phyloP scores from a whole-genome alignment of 1,139 yeast genomes.

The Kazachstania sp. region DNA sequence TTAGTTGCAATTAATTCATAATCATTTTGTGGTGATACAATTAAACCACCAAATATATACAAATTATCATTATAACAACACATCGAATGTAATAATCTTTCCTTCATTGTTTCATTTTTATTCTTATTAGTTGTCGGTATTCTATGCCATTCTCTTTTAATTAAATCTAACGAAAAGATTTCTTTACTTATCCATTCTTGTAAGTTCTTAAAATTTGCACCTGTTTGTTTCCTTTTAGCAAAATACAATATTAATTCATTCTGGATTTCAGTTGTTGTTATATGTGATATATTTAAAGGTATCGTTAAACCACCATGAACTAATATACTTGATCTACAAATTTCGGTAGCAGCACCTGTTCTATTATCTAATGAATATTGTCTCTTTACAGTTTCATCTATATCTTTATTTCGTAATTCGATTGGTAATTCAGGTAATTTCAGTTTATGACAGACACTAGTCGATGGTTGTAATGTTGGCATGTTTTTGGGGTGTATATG shows the following conservation, averaged over 20 bases:
- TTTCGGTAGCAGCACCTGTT: slow-evolving; percentile 56
- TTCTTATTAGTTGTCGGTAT: slow-evolving; percentile 18
- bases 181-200: slow-evolving; percentile 48
- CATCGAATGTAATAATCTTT: slow-evolving; percentile 55
- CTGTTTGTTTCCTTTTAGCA: slow-evolving; percentile 16
- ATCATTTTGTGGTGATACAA: slow-evolving; percentile 26
- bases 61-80: slow-evolving; percentile 42
- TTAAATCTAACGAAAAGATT: slow-evolving; percentile 46
- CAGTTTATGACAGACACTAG: slow-evolving; percentile 28
- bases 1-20: slow-evolving; percentile 42
- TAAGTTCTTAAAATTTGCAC: slow-evolving; percentile 17
- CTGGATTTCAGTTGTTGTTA: slow-evolving; percentile 31
- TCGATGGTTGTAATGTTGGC: slow-evolving; percentile 33
- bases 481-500: slow-evolving; percentile 13
- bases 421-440: slow-evolving; percentile 22
- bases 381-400: slow-evolving; percentile 17
- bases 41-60: slow-evolving; percentile 57
- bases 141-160: slow-evolving; percentile 49
- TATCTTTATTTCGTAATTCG: background rate
- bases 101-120: slow-evolving; percentile 33
- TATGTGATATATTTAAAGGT: slow-evolving; percentile 41
- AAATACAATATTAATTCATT: slow-evolving; percentile 24
- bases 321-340: slow-evolving; percentile 50
- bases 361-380: slow-evolving; percentile 41
- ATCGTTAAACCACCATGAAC: slow-evolving; percentile 63